A percentile compares a stretch with the other conserved stretches of the same genome.
Evolutionary conservation across 306 rosid species (phyloP).

Genomic region (Quercus variabilis): DNA sequence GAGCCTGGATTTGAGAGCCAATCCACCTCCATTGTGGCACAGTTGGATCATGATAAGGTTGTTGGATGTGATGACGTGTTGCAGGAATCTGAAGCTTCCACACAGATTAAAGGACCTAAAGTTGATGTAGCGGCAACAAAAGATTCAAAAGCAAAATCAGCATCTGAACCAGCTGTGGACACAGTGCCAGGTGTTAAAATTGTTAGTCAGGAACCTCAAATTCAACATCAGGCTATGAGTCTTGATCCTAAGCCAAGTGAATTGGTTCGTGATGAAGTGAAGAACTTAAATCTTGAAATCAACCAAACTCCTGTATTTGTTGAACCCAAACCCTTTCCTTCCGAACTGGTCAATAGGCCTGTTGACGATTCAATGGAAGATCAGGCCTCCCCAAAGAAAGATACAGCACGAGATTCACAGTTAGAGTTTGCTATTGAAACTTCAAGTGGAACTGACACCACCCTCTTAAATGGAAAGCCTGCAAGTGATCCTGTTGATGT

Average conservation of each 20-base stretch:
- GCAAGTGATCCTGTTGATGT: neutral
- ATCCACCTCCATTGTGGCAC: conserved; percentile 8
- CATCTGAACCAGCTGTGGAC: conserved; percentile 25
- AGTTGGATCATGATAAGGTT: conserved; percentile 19
- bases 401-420: conserved; percentile 9
- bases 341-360: conserved; percentile 16
- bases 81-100: conserved; percentile 22
- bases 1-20: conserved; percentile 22
- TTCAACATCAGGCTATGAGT: conserved; percentile 22
- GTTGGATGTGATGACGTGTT: conserved; percentile 25
- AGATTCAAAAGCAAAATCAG: conserved; percentile 21
- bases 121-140: conserved; percentile 19
- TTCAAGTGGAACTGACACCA: conserved; percentile 4
- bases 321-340: conserved; percentile 27
- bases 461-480: conserved; percentile 9
- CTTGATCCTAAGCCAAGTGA: conserved; percentile 26
- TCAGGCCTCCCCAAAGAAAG: conserved; percentile 14
- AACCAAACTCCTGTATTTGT: conserved; percentile 28
- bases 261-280: conserved; percentile 22
- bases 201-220: conserved; percentile 13
- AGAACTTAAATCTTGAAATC: conserved; percentile 29
- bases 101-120: conserved; percentile 28
- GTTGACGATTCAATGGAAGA: conserved; percentile 26
- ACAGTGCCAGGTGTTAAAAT: conserved; percentile 18
- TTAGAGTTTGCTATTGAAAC: conserved; percentile 13